Conservation (phyloP, 2,329 filamentous ascomycete genomes). For the Akanthomyces muscarius region DNA sequence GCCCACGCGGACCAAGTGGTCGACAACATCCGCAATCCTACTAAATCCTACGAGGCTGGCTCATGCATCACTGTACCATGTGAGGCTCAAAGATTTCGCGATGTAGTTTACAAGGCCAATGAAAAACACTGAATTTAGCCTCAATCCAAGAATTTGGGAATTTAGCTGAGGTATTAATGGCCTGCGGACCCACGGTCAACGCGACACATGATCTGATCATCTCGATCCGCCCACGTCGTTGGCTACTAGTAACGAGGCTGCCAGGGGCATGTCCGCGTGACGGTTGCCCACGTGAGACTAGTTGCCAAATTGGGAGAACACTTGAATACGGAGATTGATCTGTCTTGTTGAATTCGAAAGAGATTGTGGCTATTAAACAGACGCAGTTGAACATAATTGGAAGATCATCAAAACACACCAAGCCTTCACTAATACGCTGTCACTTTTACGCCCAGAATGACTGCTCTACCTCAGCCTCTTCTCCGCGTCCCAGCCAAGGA, state of each 20-base stretch:
- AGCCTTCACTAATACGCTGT: too few relatives aligned
- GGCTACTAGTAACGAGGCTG: slow-evolving; percentile 10
- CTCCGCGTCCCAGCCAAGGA: not conserved
- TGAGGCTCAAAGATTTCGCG: not conserved
- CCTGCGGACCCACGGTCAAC: not conserved
- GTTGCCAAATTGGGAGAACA: not conserved
- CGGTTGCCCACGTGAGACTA: not conserved
- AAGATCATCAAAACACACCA: too few relatives aligned
- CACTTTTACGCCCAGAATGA: not conserved
- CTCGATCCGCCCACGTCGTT: not conserved
- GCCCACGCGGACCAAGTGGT: too few relatives aligned
- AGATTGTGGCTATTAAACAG: too few relatives aligned
- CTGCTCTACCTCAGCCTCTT: not conserved
- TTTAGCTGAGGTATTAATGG: not conserved
- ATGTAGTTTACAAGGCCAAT: not conserved
- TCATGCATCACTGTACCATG: not conserved
- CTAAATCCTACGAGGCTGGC: not conserved
- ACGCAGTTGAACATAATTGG: too few relatives aligned
- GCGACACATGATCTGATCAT: slow-evolving; percentile 8
- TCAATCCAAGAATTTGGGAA: not conserved
- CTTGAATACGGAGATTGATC: too few relatives aligned
- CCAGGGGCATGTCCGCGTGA: slow-evolving; percentile 1
- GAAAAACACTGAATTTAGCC: not conserved
- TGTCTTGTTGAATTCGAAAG: too few relatives aligned
- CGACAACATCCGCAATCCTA: not conserved